Base-by-base conservation (phyloP, 2,329 filamentous ascomycete species). In the Capronia coronata region DNA sequence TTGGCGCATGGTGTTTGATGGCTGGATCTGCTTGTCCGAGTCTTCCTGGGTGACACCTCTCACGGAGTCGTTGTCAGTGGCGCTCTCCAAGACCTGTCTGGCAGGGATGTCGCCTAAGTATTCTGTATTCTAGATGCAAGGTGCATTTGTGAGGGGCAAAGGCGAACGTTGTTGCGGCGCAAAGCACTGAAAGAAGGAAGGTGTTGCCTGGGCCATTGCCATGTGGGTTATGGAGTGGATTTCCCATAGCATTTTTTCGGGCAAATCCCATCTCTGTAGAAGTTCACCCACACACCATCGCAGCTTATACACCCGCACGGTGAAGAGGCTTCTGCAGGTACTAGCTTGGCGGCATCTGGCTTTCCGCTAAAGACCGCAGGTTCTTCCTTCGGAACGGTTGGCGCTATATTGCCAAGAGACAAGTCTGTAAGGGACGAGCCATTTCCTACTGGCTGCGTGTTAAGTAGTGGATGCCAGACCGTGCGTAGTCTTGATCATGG, bases 401-500 rank as follows among this genome's bases (percentile, higher is more conserved):
- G 14, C 25, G 19, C 38, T n/a, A 30, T 27, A 10, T 21, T 14
- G 32, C 41, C 43, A 47, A 43, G 47, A 9, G 25, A 23, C n/a
- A 21, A n/a, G 29, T 29, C 43, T 45, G 45, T 41, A 29, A 51
- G 42, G 41, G 30, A 55, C 48, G 19, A 5, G 18, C 11, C 18
- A 18, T 10, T 25, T 48, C 21, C 41, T 14, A 55, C 46, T 55
- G 52, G 52, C 25, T 42, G 49, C 21, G 27, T 10, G 16, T 55
- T 52, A 52, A 52, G 38, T 27, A 52, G 49, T 55, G 52, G 52
- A 49, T 35, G 25, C 19, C 13, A 25, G 21, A 7, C 37, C 21
- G 27, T 41, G 52, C 44, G 48, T 51, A 51, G 32, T 55, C 45
- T 48, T 49, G 48, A 49, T 52, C 48, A 51, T 49, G 49, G 25